phyloP scores from a whole-genome alignment of 225 moss, liverwort and hornwort species.

The Antitrichia curtipendula region DNA sequence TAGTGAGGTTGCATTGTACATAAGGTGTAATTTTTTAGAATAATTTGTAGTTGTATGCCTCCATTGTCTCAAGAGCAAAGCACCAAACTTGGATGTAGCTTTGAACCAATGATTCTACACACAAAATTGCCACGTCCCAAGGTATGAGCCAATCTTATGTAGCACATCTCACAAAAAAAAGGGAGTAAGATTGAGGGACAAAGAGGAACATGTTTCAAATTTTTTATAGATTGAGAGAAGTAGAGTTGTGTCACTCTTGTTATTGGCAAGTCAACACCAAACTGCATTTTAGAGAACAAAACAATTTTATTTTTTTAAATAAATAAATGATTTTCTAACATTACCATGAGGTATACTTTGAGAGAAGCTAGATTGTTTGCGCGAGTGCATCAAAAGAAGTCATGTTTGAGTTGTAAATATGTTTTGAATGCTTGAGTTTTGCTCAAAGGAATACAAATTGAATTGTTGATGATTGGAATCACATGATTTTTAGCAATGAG shows the following conservation, averaged over 20 bases:
- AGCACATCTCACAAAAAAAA: background rate
- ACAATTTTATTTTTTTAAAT: background rate
- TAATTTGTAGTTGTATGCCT: background rate
- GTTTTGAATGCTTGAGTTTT: accelerated
- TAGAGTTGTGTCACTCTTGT: accelerated
- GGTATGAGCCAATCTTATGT: background rate
- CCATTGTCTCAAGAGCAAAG: too few relatives aligned
- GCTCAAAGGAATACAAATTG: background rate
- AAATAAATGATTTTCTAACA: accelerated
- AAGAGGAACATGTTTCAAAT: accelerated
- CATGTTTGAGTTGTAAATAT: background rate
- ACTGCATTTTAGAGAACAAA: accelerated
- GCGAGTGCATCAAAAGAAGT: background rate
- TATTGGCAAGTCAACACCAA: accelerated
- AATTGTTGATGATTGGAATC: background rate
- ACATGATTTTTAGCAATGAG: too few relatives aligned
- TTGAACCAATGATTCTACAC: accelerated
- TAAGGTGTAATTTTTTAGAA: background rate
- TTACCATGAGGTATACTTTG: background rate
- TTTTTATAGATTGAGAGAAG: background rate
- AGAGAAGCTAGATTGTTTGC: background rate
- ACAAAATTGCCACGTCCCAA: background rate
- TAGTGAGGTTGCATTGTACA: accelerated
- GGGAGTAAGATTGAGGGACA: background rate
- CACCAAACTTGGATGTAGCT: too few relatives aligned